phyloP scores from a whole-genome alignment of 345 rosid genomes.

The Eucalyptus globulus region DNA sequence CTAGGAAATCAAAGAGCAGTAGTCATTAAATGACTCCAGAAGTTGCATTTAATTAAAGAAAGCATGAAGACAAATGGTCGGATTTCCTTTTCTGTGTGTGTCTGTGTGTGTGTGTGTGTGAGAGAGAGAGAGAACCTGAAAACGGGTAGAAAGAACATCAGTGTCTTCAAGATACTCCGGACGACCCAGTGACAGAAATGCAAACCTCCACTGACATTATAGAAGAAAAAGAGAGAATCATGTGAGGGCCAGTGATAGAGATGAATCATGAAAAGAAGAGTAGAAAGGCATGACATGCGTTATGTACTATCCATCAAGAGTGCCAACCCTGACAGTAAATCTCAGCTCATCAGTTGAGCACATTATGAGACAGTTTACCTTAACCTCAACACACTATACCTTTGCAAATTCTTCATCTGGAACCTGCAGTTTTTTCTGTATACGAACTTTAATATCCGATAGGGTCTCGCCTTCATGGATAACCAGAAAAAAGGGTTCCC shows the following conservation, averaged over 20 bases:
- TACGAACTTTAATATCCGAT: slow-evolving; percentile 43
- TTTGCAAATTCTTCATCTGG: slow-evolving; percentile 54
- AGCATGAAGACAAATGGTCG: neutral
- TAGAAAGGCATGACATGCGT: neutral
- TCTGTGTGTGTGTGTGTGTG: neutral
- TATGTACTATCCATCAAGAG: neutral
- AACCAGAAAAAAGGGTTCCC: slow-evolving; percentile 67
- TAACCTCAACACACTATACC: slow-evolving; percentile 9
- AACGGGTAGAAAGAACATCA: slow-evolving; percentile 46
- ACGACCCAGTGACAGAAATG: slow-evolving; percentile 60
- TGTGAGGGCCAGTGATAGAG: neutral
- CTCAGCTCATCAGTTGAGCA: neutral
- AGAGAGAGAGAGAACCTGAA: slow-evolving; percentile 27
- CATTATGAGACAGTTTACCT: neutral
- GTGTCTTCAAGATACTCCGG: slow-evolving; percentile 56
- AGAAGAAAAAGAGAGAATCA: neutral
- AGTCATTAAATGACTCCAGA: neutral
- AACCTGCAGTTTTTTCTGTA: slow-evolving; percentile 60
- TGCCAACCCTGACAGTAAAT: neutral
- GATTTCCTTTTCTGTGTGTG: neutral
- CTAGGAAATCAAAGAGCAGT: neutral
- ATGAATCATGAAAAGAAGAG: neutral
- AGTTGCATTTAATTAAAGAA: neutral
- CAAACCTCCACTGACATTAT: slow-evolving; percentile 56
- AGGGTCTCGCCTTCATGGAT: slow-evolving; percentile 60